Evolutionary conservation across 176 grass and related monocot species (phyloP).

Genomic region (Pharus latifolius): DNA sequence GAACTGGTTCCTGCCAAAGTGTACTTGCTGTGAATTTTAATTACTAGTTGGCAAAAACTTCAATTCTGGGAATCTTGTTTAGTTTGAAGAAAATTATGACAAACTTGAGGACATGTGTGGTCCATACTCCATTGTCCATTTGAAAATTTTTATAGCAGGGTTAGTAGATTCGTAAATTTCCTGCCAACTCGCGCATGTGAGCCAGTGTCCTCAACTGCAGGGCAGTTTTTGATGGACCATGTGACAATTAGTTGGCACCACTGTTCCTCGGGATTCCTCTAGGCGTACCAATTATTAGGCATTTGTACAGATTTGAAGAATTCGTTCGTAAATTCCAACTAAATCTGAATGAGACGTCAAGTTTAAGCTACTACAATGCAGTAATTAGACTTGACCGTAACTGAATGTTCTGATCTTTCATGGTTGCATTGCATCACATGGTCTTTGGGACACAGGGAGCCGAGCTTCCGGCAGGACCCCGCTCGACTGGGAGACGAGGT

Average conservation of each 20-base stretch:
- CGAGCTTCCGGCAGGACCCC: slow-evolving; percentile 70
- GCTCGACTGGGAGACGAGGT: slow-evolving; percentile 83
- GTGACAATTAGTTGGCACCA: slow-evolving; percentile 34
- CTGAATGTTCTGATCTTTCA: not conserved
- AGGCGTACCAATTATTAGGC: slow-evolving; percentile 26
- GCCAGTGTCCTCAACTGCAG: not conserved
- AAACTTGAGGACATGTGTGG: too few species aligned
- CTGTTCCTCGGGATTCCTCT: slow-evolving; percentile 36
- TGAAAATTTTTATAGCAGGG: not conserved
- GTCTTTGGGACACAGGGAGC: slow-evolving; percentile 44
- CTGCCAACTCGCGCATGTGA: slow-evolving; percentile 23
- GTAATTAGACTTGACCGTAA: slow-evolving; percentile 8
- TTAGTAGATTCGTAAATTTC: slow-evolving; percentile 8
- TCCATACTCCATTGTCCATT: not conserved
- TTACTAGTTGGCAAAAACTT: too few species aligned
- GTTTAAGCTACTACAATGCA: slow-evolving; percentile 3
- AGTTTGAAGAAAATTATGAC: slow-evolving; percentile 19
- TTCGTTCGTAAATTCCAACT: slow-evolving; percentile 9
- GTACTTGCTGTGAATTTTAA: not conserved
- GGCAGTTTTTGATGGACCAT: slow-evolving; percentile 24
- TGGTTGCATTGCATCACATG: not conserved
- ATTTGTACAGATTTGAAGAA: slow-evolving; percentile 1
- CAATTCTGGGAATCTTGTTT: not conserved
- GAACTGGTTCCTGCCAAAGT: not conserved
- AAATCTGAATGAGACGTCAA: not conserved